Base-by-base conservation (phyloP, 768 basidiomycete genomes). In the Panaeolus cyanescens region DNA sequence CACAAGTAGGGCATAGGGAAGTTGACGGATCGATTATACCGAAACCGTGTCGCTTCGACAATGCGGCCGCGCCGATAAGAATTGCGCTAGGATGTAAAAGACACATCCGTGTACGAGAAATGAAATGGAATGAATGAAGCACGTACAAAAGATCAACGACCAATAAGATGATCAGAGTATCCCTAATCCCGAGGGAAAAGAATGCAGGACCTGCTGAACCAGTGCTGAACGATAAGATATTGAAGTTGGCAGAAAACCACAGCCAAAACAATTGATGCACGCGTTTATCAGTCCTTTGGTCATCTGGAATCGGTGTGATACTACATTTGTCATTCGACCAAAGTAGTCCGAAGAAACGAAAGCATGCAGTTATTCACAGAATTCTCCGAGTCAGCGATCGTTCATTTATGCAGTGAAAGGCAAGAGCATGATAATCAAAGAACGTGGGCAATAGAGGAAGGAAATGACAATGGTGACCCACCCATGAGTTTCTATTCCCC, bases 241-340 rank as follows among this genome's bases (percentile, higher is more conserved):
- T 89, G 71, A 88, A 81, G 68, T 88, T 89, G 58, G 84, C 80
- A 7, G 89, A 85, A 66, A 90, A 87, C 89, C 89, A 90, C 4
- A 90, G 77, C 66, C 87, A 87, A 75, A 90, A 90, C 65, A 89
- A 72, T 62, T 90, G 87, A 66, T 83, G 84, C 55, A 84, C 80
- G 50, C 83, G 81, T n/a, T 75, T 81, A 65, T 90, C 88, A 8
- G 67, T 78, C 50, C 88, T 81, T 40, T 83, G 74, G 28, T 81
- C 80, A 1, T 71, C 64, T 0, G 81, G 70, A 1, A 85, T 81
- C 3, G 89, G 89, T 19, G 80, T 70, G 22, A 85, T 88, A 0
- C 88, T 86, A 57, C 28, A 31, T 9, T 36, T 30, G 30, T 34
- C 31, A 25, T 25, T 22, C 20, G 32, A 54, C 20, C 5, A 20